These are phyloP conservation scores for Beverwykella pulmonaria DNA, from an alignment of 495 filamentous ascomycete genomes.

Conservation along the genomic window DNA sequence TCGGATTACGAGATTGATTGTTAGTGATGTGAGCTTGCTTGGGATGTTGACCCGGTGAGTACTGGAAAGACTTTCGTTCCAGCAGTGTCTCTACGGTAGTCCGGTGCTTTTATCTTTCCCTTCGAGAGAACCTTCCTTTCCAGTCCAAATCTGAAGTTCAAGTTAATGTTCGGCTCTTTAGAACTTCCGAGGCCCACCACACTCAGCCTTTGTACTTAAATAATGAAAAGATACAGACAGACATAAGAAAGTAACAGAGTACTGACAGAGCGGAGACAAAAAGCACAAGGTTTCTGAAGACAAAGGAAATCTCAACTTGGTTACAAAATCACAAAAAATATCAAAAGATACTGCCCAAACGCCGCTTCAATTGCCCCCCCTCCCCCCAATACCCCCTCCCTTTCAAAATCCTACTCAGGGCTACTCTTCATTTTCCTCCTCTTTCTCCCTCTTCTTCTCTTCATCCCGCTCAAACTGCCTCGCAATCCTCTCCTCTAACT, in stretches of 20 bases:
- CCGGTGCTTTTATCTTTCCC: too few relatives aligned
- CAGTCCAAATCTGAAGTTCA: too few relatives aligned
- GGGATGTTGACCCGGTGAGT: too few relatives aligned
- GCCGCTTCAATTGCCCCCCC: background rate
- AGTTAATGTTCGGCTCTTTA: too few relatives aligned
- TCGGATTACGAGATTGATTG: too few relatives aligned
- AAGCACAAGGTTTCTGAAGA: background rate
- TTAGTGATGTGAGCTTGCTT: too few relatives aligned
- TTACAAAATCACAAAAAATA: background rate
- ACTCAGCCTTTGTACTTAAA: too few relatives aligned
- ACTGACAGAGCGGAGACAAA: background rate
- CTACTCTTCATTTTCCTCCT: background rate
- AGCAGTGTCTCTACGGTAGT: too few relatives aligned
- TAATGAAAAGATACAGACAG: too few relatives aligned
- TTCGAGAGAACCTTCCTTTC: too few relatives aligned
- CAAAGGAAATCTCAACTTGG: background rate
- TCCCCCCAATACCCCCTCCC: background rate
- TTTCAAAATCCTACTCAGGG: background rate
- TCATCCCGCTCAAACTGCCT: slow-evolving; percentile 6
- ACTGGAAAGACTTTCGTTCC: too few relatives aligned
- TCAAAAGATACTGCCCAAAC: background rate
- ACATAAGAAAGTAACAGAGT: background rate
- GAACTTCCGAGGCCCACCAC: too few relatives aligned
- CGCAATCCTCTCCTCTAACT: slow-evolving; percentile 19
- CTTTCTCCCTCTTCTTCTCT: background rate